Evolutionary conservation across 202 grass and related monocot species (phyloP).

Genomic region (Carex arenaria): DNA sequence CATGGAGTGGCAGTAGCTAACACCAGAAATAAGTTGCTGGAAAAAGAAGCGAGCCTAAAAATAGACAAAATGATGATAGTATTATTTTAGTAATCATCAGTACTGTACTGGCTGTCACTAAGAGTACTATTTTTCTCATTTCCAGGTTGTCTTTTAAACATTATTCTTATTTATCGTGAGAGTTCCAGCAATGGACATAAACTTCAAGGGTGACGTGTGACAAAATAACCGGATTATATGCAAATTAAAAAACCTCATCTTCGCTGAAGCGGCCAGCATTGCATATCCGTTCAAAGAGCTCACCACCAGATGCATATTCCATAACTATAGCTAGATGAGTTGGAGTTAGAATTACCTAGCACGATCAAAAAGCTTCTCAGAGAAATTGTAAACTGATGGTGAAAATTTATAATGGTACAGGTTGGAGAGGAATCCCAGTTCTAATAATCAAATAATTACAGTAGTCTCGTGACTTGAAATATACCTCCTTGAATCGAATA

Average conservation of each 20-base stretch:
- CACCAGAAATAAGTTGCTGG: slow-evolving; percentile 85
- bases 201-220: neutral
- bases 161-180: neutral
- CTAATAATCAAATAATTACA: neutral
- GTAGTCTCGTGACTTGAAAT: neutral
- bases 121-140: neutral
- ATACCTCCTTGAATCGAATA: slow-evolving; percentile 99
- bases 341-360: slow-evolving; percentile 94
- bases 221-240: neutral
- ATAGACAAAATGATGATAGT: neutral
- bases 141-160: neutral
- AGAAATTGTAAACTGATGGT: neutral
- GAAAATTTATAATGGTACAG: neutral
- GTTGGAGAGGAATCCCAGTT: neutral
- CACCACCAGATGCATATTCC: slow-evolving; percentile 97
- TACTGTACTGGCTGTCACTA: neutral
- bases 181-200: neutral
- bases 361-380: neutral
- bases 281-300: slow-evolving; percentile 92
- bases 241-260: slow-evolving; percentile 71
- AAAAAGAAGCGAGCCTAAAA: slow-evolving; percentile 91
- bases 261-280: slow-evolving; percentile 89
- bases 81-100: neutral
- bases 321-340: slow-evolving; percentile 99
- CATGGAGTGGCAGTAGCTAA: slow-evolving; percentile 95